Percentiles rank a stretch among this genome's conserved stretches.
phyloP scores from a whole-genome alignment of 805 yeast genomes.

The Nakazawaea ernobii region DNA sequence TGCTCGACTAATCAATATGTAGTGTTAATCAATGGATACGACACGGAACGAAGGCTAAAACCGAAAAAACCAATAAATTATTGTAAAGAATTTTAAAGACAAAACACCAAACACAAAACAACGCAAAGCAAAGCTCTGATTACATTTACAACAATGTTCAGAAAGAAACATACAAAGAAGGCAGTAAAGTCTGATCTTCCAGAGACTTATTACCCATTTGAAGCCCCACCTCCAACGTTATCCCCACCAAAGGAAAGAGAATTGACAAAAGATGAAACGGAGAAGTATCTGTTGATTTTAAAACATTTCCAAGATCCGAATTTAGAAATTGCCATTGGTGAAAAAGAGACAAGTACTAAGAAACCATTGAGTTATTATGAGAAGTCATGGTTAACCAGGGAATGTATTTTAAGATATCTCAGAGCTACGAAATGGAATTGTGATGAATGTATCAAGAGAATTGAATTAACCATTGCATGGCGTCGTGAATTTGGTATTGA shows the following conservation, averaged over 20 bases:
- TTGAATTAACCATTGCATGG: slow-evolving; percentile 82
- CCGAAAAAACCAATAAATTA: no score
- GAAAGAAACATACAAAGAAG: neutral
- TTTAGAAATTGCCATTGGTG: slow-evolving; percentile 44
- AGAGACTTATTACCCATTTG: slow-evolving; percentile 8
- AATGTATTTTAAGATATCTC: slow-evolving; percentile 83
- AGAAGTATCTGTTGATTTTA: slow-evolving; percentile 56
- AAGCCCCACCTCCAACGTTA: neutral
- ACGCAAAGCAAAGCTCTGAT: no score
- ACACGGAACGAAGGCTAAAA: no score
- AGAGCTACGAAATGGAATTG: slow-evolving; percentile 91
- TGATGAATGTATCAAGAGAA: slow-evolving; percentile 63
- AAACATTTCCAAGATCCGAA: slow-evolving; percentile 53
- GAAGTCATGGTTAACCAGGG: slow-evolving; percentile 89
- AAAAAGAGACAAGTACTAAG: slow-evolving; percentile 30
- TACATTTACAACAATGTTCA: slow-evolving; percentile 2
- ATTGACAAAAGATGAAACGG: slow-evolving; percentile 49
- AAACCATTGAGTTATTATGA: slow-evolving; percentile 43
- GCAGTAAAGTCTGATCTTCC: neutral
- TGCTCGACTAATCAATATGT: no score
- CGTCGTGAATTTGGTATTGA: slow-evolving; percentile 85
- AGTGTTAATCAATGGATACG: no score
- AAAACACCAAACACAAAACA: neutral
- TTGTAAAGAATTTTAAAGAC: no score
- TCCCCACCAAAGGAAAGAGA: slow-evolving; percentile 12